Percentiles rank a stretch among this genome's conserved stretches.
Conservation (phyloP, 116 monocot genomes). For the Iris pallida region DNA sequence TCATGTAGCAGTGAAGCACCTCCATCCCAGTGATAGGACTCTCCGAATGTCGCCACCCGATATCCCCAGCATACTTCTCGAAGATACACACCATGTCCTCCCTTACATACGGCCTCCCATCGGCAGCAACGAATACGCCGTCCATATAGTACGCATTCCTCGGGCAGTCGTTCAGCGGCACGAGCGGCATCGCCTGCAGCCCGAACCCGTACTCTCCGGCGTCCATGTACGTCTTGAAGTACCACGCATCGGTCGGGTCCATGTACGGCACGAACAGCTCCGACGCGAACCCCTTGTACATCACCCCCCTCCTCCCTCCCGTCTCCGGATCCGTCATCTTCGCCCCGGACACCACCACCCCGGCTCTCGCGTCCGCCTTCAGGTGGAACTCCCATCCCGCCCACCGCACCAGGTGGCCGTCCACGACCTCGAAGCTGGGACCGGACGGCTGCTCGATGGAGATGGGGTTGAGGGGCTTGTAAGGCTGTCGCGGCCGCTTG, state of each 20-base stretch:
- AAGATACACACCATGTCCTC: constrained; percentile 72
- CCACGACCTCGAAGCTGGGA: constrained; percentile 42
- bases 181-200: constrained; percentile 71
- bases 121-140: constrained; percentile 56
- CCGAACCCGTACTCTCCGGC: constrained; percentile 92
- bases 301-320: constrained; percentile 43
- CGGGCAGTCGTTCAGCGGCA: constrained; percentile 83
- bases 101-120: constrained; percentile 64
- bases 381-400: constrained; percentile 86
- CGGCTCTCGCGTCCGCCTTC: constrained; percentile 68
- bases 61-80: constrained; percentile 72
- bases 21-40: constrained; percentile 52
- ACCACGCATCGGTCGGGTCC: constrained; percentile 86
- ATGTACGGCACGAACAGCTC: constrained; percentile 95
- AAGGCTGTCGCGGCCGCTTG: background rate
- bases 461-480: constrained; percentile 31
- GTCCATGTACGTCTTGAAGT: constrained; percentile 96
- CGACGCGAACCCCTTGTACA: constrained; percentile 67
- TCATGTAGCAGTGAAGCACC: too few species aligned
- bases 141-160: constrained; percentile 71
- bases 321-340: constrained; percentile 43
- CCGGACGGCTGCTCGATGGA: constrained; percentile 58
- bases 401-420: constrained; percentile 46
- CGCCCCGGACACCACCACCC: constrained; percentile 56
- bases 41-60: constrained; percentile 85